Evolutionary conservation across 495 filamentous ascomycete genomes (phyloP).

Genomic region (Peziza echinospora): DNA sequence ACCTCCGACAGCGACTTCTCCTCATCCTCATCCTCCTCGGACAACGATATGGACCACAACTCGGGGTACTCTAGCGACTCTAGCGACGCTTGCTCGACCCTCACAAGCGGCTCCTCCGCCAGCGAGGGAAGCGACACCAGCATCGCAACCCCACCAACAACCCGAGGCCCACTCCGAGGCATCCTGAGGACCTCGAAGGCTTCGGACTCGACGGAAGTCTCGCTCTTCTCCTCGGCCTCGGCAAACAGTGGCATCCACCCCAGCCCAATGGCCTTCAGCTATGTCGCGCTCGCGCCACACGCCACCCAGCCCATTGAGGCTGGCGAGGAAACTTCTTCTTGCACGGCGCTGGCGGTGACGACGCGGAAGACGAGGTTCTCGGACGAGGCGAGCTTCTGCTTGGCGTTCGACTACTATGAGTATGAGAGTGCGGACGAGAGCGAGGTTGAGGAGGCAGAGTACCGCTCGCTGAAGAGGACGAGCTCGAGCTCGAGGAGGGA

Average conservation of each 20-base stretch:
- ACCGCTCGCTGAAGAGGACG: neutral
- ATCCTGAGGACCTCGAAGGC: neutral
- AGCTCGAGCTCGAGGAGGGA: too few species aligned
- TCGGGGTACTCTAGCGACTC: neutral
- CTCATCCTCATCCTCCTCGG: neutral
- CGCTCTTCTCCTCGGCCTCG: neutral
- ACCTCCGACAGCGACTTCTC: neutral
- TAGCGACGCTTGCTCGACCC: neutral
- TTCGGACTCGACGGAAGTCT: neutral
- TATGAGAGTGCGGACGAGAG: neutral
- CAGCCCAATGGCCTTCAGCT: neutral
- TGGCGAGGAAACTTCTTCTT: conserved; percentile 19
- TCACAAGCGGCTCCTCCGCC: neutral
- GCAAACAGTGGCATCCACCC: neutral
- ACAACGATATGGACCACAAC: neutral
- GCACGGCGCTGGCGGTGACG: conserved; percentile 15
- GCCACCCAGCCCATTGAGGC: conserved; percentile 8
- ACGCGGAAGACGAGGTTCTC: neutral
- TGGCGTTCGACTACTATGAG: neutral
- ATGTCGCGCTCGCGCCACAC: neutral
- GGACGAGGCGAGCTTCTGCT: neutral
- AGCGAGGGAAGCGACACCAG: neutral
- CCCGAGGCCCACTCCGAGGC: neutral
- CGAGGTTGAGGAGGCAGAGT: neutral
- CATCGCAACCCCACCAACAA: neutral